Conservation (phyloP, 2,329 filamentous ascomycete genomes). For the Mariannaea sp. region DNA sequence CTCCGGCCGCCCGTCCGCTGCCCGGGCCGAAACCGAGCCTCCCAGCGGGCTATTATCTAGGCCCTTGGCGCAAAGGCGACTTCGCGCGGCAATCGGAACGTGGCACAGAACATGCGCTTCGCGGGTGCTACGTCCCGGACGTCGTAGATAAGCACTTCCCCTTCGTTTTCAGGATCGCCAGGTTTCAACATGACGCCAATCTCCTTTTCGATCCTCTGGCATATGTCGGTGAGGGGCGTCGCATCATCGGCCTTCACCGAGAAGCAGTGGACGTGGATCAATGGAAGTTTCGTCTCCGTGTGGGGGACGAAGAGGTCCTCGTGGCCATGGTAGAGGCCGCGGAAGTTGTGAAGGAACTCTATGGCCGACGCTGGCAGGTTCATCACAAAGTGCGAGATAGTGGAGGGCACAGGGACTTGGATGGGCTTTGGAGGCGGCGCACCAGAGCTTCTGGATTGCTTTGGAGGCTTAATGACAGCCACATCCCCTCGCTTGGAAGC, state of each 20-base stretch:
- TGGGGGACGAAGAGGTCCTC: slow-evolving; percentile 68
- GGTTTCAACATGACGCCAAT: slow-evolving; percentile 48
- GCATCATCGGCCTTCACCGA: slow-evolving; percentile 80
- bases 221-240: slow-evolving; percentile 59
- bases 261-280: slow-evolving; percentile 96
- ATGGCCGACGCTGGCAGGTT: slow-evolving; percentile 92
- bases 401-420: slow-evolving; percentile 65
- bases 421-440: slow-evolving; percentile 44
- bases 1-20: slow-evolving; percentile 25
- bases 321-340: slow-evolving; percentile 77
- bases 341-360: slow-evolving; percentile 70
- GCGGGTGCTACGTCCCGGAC: slow-evolving; percentile 89
- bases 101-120: slow-evolving; percentile 97
- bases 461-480: slow-evolving; percentile 54
- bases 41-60: slow-evolving; percentile 28
- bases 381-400: slow-evolving; percentile 95
- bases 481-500: slow-evolving; percentile 58
- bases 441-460: slow-evolving; percentile 46
- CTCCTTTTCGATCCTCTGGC: slow-evolving; percentile 47
- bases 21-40: slow-evolving; percentile 16
- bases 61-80: slow-evolving; percentile 72
- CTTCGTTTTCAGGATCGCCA: slow-evolving; percentile 52
- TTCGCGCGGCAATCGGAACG: slow-evolving; percentile 79
- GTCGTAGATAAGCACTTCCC: slow-evolving; percentile 63
- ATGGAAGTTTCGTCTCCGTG: slow-evolving; percentile 67